Evolutionary conservation across 2,329 filamentous ascomycete species (phyloP), one percentile per base, ranked within the genome.

Genomic region (Fusarium papillatum): DNA sequence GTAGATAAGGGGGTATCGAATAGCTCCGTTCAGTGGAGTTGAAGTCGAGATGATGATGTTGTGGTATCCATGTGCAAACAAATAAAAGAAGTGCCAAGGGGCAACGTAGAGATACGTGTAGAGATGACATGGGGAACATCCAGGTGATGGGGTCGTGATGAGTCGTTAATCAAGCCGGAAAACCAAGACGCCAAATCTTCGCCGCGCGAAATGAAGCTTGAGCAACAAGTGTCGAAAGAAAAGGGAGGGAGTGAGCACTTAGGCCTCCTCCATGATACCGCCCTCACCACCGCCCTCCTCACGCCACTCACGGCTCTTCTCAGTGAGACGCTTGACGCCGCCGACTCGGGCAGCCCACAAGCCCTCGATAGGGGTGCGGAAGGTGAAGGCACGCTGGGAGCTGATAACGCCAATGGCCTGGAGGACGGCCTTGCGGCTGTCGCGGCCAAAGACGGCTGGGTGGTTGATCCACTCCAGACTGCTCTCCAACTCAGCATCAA

Each of bases 401-500:
- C 95, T 97, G 79, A 99, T 98, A 73, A 98, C 96, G 9, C 97
- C 96, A 77, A 99, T 98, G 19, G 96, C 95, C 84, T 99, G 97
- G 29, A 99, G 88, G 3, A 99, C 96, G 7, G 96, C 95, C 87
- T 99, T 99, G 80, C 97, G 93, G 69, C 95, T 97, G 83, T 99
- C 97, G 43, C 97, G 92, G 11, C 94, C 93, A 82, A 99, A 99
- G 3, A 98, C 95, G 3, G 96, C 96, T 2, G 97, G 97, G 81
- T 99, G 97, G 82, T 94, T 95, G 84, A 99, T 98, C 97, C 97
- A 99, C 85, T 99, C 97, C 19, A 99, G 87, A 63, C 94, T 95
- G 39, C 94, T 91, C 82, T 98, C 95, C 39, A 99, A 90, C 83
- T 99, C 97, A 1, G 94, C 91, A 82, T 99, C 97, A 22, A 99